phyloP scores from a whole-genome alignment of 2,329 filamentous ascomycete species.

The Pseudogymnoascus sp. region DNA sequence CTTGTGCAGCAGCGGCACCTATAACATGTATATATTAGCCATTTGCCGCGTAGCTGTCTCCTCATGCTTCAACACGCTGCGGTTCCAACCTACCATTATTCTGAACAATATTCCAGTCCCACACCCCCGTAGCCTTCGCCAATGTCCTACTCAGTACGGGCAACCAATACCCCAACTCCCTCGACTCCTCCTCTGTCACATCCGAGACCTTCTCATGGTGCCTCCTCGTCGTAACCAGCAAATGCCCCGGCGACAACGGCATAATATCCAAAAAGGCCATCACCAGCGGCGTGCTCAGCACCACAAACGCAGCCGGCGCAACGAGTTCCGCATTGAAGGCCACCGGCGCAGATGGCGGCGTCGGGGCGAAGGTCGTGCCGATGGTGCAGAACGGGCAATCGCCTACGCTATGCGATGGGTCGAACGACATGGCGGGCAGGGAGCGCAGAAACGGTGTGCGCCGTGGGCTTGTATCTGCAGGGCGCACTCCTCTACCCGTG shows the following conservation, averaged over 20 bases:
- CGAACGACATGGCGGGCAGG: neutral
- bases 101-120: slow-evolving; percentile 94
- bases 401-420: neutral
- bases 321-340: slow-evolving; percentile 26
- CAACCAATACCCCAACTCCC: slow-evolving; percentile 59
- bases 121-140: slow-evolving; percentile 57
- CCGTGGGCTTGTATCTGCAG: neutral
- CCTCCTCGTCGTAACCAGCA: slow-evolving; percentile 68
- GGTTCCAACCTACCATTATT: slow-evolving; percentile 60
- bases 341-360: slow-evolving; percentile 28
- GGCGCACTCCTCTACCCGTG: neutral
- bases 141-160: slow-evolving; percentile 67
- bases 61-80: neutral
- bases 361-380: slow-evolving; percentile 36
- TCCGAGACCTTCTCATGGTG: slow-evolving; percentile 75
- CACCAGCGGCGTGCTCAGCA: slow-evolving; percentile 69
- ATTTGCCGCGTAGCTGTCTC: slow-evolving; percentile 10
- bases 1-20: slow-evolving; percentile 79
- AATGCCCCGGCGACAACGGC: slow-evolving; percentile 74
- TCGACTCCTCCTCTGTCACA: slow-evolving; percentile 52
- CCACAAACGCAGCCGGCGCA: slow-evolving; percentile 46
- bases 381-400: slow-evolving; percentile 58
- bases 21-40: slow-evolving; percentile 11
- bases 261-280: slow-evolving; percentile 91
- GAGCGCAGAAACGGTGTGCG: neutral